Base-by-base conservation (phyloP, 176 grass and related monocot species). In the Chloris gayana region DNA sequence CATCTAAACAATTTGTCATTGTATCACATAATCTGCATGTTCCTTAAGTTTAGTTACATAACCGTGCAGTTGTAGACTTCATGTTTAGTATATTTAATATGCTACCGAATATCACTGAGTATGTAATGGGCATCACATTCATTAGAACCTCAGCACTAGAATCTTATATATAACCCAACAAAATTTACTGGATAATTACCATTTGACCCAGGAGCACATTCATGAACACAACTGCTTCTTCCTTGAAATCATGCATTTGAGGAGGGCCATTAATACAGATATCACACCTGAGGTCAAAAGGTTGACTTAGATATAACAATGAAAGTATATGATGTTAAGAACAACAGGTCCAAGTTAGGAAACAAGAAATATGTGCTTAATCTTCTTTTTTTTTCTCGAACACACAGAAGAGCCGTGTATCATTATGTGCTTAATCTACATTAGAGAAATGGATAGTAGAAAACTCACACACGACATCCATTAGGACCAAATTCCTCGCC, bases 231-330 rank as follows among this genome's bases (percentile, higher is more conserved):
- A 78, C 64, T 25, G 76, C 90, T 70, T 86, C 95, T 79, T 89
- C 88, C 87, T 88, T 98, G 65, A 93, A 81, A 87, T 95, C 86
- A 91, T 89, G 95, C 69, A 89, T 91, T 89, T 93, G 51, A 74
- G 90, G 92, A 89, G 90, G 85, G 64, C 90, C 92, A 41, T 88
- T 87, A 46, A 83, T 85, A 81, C 95, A 98, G 18, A 94, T 42
- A 32, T 98, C 95, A 81, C 95, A 98, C 79, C 95, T 98, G 74
- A 81, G 45, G 46, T 65, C 25, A 81, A 70, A 66, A 81, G 45
- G 25, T 5, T 34, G 58, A 47, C 47, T 84, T 32, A 88, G 57
- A 63, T 39, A 63, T 6, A 60, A 1, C 50, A 19, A 21, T 45
- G 60, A 58, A 42, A 69, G 51, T 63, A 51, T 30, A 66, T 22